Base-by-base conservation (phyloP, 2,329 filamentous ascomycete species). In the Colletotrichum melonis region DNA sequence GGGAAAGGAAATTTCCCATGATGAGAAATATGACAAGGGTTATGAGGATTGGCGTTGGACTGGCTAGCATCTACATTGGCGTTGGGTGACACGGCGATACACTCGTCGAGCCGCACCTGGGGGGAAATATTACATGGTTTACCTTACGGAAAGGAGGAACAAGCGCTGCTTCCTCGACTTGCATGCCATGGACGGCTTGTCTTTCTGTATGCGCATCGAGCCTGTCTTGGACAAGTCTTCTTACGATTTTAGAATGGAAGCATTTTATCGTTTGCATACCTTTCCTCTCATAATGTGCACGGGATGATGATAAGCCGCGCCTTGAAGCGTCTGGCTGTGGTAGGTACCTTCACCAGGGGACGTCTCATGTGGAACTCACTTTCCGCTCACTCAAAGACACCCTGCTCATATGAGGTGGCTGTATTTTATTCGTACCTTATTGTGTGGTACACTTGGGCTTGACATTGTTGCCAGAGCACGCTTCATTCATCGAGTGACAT, bases 21-120 rank as follows among this genome's bases (percentile, higher is more conserved):
- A 73, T 65, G 71, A 71, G 67, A 66, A 71, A 69, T 63, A 74
- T 58, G 72, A 74, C 4, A 63, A 72, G 72, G 72, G 42, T 72
- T 72, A 72, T 75, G 66, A 55, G 49, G n/a, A 52, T 28, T 74
- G 78, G 78, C 78, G 75, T 79, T 78, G 66, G 65, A 70, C 62
- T 62, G 76, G 72, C 66, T 74, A 76, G 76, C 77, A 78, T 78
- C 73, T 75, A 75, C 69, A 77, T 69, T 49, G 78, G 78, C 78
- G 76, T 79, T 79, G 74, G 67, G 76, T 76, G 67, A 75, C 54
- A 69, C 19, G 49, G 73, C 64, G 60, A 58, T 54, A 65, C 71
- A 73, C 60, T 60, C 65, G 71, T 64, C 62, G 24, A 64, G 14
- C 52, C 54, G 62, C 71, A 71, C 71, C 65, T 71, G 67, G 56